These are phyloP conservation scores for Fomitiporia mediterranea DNA, from an alignment of 1,284 basidiomycete species.

Conservation along the genomic window DNA sequence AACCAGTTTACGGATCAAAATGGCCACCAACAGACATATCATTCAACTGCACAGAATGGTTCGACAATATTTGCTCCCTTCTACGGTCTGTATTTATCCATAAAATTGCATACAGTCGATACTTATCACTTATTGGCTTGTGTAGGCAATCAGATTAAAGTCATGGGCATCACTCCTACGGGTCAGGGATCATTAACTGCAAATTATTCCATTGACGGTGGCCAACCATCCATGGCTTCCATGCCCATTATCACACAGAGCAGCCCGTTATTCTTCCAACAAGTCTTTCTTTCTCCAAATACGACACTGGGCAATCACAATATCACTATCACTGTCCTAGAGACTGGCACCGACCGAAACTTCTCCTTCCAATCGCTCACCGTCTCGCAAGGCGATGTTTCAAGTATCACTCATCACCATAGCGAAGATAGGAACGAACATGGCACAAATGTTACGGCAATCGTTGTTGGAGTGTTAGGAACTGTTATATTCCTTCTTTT, in stretches of 20 bases:
- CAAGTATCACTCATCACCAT: not conserved
- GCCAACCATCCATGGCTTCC: not conserved
- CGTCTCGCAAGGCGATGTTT: not conserved
- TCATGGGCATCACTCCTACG: conserved; percentile 2
- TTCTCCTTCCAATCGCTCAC: conserved; percentile 10
- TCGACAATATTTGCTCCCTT: conserved; percentile 1
- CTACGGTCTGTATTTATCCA: not conserved
- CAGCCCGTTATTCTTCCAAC: not conserved
- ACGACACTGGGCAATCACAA: conserved; percentile 1
- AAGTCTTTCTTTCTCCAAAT: conserved; percentile 3
- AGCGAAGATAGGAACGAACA: not conserved
- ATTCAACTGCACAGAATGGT: not conserved
- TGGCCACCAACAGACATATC: not conserved
- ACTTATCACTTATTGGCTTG: not conserved
- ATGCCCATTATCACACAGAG: not conserved
- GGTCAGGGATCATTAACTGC: conserved; percentile 11
- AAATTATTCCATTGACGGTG: conserved; percentile 16
- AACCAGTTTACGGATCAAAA: not conserved
- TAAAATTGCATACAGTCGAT: not conserved
- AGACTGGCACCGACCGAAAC: conserved; percentile 10
- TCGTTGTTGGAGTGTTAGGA: conserved; percentile 3
- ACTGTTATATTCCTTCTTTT: conserved; percentile 1
- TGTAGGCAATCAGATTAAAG: conserved; percentile 8
- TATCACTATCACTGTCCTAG: conserved; percentile 4
- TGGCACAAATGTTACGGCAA: not conserved